Evolutionary conservation across 1,284 basidiomycete genomes (phyloP).

Genomic region (Tilletia indica): DNA sequence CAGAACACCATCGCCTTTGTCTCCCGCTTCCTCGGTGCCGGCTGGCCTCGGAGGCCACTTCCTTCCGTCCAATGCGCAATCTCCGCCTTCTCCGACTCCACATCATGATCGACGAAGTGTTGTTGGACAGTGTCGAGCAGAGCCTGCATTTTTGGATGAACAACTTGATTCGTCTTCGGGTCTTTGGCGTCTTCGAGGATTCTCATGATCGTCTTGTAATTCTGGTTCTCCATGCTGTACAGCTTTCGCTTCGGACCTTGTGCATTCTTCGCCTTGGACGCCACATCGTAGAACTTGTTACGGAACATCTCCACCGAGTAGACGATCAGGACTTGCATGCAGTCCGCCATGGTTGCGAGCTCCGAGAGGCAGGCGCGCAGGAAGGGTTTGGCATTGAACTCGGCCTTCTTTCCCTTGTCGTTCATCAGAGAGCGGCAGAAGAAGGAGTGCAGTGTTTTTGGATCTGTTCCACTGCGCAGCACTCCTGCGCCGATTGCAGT

Average conservation of each 20-base stretch:
- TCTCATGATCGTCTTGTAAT: slow-evolving; percentile 61
- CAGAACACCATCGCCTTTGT: slow-evolving; percentile 96
- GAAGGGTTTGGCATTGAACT: slow-evolving; percentile 28
- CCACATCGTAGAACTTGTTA: slow-evolving; percentile 55
- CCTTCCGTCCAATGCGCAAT: slow-evolving; percentile 58
- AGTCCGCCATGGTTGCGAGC: slow-evolving; percentile 41
- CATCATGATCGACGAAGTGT: slow-evolving; percentile 39
- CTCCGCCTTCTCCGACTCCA: slow-evolving; percentile 66
- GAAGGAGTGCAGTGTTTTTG: slow-evolving; percentile 42
- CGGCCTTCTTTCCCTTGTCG: slow-evolving; percentile 23
- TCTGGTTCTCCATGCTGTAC: slow-evolving; percentile 6
- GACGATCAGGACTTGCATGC: slow-evolving; percentile 64
- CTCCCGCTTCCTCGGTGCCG: slow-evolving; percentile 41
- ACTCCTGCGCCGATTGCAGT: slow-evolving; percentile 40
- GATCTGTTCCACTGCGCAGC: slow-evolving; percentile 34
- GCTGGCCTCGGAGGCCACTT: slow-evolving; percentile 12
- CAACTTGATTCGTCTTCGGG: slow-evolving; percentile 60
- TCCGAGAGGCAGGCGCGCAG: slow-evolving; percentile 32
- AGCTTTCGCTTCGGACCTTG: background rate
- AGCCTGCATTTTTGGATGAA: slow-evolving; percentile 91
- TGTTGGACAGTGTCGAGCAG: slow-evolving; percentile 57
- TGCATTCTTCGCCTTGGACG: slow-evolving; percentile 21
- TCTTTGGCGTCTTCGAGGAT: slow-evolving; percentile 64
- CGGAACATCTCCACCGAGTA: slow-evolving; percentile 62
- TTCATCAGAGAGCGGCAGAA: slow-evolving; percentile 27